A percentile compares a stretch with the other conserved stretches of the same genome.
Evolutionary conservation across 2,329 filamentous ascomycete genomes (phyloP).

Genomic region (Neodidymelliopsis sp.): DNA sequence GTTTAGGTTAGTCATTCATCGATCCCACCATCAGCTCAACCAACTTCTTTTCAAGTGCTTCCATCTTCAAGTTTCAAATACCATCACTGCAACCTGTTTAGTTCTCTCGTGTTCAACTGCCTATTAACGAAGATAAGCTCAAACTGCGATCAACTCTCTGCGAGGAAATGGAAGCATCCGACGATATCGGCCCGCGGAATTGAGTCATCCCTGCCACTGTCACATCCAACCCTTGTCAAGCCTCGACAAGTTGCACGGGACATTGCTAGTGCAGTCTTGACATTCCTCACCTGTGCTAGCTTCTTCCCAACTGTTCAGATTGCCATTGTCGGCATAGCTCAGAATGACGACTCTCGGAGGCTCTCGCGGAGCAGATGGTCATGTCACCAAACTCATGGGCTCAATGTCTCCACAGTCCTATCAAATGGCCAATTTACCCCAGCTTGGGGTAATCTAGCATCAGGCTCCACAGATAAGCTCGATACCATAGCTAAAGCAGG

Average conservation of each 20-base stretch:
- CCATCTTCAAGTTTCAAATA: too few species aligned
- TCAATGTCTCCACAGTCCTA: slow-evolving; percentile 22
- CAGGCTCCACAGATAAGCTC: slow-evolving; percentile 31
- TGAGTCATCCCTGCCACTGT: slow-evolving; percentile 17
- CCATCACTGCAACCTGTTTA: too few species aligned
- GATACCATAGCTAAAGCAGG: slow-evolving; percentile 8
- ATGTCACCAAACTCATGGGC: slow-evolving; percentile 6
- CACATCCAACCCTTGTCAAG: slow-evolving; percentile 17
- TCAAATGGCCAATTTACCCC: slow-evolving; percentile 29
- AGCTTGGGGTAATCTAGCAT: slow-evolving; percentile 29
- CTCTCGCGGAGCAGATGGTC: slow-evolving; percentile 9
- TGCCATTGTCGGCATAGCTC: slow-evolving; percentile 22
- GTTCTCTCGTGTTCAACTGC: too few species aligned
- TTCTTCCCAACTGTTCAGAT: slow-evolving; percentile 29
- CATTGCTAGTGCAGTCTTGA: slow-evolving; percentile 21
- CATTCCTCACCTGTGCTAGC: slow-evolving; percentile 21
- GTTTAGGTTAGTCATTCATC: slow-evolving; percentile 9
- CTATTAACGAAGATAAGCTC: too few species aligned
- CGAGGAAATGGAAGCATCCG: too few species aligned
- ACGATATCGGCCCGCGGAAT: slow-evolving; percentile 22
- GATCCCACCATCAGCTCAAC: too few species aligned
- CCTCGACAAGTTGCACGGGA: slow-evolving; percentile 16
- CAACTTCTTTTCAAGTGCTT: too few species aligned
- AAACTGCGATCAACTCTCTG: too few species aligned
- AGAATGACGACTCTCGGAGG: neutral